phyloP scores from a whole-genome alignment of 2,329 filamentous ascomycete genomes.

The Ustulina deusta region DNA sequence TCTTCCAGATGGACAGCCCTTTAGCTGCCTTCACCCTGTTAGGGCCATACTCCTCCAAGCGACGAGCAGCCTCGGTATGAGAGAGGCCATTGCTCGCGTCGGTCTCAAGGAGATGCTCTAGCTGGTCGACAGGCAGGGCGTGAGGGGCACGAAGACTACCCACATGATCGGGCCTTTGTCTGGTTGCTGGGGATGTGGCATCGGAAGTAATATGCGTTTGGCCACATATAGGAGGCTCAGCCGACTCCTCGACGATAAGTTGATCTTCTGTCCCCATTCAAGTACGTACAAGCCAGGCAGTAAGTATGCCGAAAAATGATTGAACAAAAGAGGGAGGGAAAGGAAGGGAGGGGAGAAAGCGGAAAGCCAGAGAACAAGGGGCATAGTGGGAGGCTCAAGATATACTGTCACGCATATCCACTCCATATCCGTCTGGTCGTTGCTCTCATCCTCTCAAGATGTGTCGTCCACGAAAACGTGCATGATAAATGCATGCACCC shows the following conservation, averaged over 20 bases:
- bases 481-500: constrained; percentile 28
- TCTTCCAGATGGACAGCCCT: constrained; percentile 78
- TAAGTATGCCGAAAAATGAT: constrained; percentile 15
- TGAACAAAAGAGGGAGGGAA: constrained; percentile 33
- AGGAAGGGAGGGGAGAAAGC: constrained; percentile 32
- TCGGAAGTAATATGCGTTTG: constrained; percentile 37
- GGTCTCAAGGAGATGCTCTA: constrained; percentile 56
- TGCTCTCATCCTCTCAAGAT: constrained; percentile 19
- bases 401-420: constrained; percentile 30
- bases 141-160: constrained; percentile 45
- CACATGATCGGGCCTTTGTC: constrained; percentile 8
- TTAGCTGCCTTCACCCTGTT: constrained; percentile 79
- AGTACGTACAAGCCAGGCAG: constrained; percentile 41
- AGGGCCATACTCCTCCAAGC: constrained; percentile 73
- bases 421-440: constrained; percentile 19
- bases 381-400: constrained; percentile 38
- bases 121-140: constrained; percentile 46
- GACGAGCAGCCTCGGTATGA: constrained; percentile 71
- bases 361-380: constrained; percentile 30
- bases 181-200: constrained; percentile 39
- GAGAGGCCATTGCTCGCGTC: constrained; percentile 70
- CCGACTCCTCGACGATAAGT: constrained; percentile 51
- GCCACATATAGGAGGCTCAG: constrained; percentile 53
- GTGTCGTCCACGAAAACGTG: constrained; percentile 34
- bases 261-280: constrained; percentile 53